Percentiles rank a stretch among this genome's conserved stretches.
Evolutionary conservation across 2,329 filamentous ascomycete genomes (phyloP).

Genomic region (Trichophyton schoenleinii): DNA sequence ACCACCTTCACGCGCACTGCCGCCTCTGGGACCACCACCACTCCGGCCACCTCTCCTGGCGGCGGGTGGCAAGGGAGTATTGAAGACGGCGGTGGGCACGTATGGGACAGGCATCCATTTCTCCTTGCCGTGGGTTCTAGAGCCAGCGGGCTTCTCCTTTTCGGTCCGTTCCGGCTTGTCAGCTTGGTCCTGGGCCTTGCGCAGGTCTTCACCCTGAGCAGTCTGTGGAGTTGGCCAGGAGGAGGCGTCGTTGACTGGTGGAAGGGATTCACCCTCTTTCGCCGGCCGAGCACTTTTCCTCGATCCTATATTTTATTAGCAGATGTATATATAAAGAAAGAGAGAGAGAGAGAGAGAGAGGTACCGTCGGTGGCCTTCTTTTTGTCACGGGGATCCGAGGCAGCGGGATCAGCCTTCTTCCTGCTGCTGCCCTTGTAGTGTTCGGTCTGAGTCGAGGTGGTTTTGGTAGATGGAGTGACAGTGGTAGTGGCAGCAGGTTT

Average conservation of each 20-base stretch:
- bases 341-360: neutral
- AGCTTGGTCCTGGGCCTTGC: conserved; percentile 46
- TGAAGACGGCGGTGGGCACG: conserved; percentile 73
- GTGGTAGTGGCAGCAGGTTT: conserved; percentile 24
- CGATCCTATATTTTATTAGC: conserved; percentile 7
- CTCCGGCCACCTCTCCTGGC: conserved; percentile 44
- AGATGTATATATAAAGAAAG: no score
- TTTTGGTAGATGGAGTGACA: conserved; percentile 12
- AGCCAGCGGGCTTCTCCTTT: conserved; percentile 49
- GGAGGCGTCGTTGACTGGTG: conserved; percentile 61
- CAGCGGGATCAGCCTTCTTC: conserved; percentile 26
- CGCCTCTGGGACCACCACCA: conserved; percentile 30
- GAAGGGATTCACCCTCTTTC: conserved; percentile 30
- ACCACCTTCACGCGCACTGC: conserved; percentile 40
- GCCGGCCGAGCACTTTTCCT: conserved; percentile 14
- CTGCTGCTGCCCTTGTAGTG: conserved; percentile 25
- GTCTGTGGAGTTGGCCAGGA: conserved; percentile 87
- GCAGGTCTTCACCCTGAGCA: conserved; percentile 62
- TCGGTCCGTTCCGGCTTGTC: conserved; percentile 42
- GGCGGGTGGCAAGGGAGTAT: conserved; percentile 55
- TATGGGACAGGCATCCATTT: conserved; percentile 78
- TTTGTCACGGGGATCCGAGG: conserved; percentile 22
- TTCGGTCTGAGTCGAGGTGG: conserved; percentile 26
- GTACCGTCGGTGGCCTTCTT: conserved; percentile 25
- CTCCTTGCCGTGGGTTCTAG: conserved; percentile 54